These are phyloP conservation scores for Truncatella angustata DNA, from an alignment of 2,329 filamentous ascomycete genomes.

Conservation along the genomic window DNA sequence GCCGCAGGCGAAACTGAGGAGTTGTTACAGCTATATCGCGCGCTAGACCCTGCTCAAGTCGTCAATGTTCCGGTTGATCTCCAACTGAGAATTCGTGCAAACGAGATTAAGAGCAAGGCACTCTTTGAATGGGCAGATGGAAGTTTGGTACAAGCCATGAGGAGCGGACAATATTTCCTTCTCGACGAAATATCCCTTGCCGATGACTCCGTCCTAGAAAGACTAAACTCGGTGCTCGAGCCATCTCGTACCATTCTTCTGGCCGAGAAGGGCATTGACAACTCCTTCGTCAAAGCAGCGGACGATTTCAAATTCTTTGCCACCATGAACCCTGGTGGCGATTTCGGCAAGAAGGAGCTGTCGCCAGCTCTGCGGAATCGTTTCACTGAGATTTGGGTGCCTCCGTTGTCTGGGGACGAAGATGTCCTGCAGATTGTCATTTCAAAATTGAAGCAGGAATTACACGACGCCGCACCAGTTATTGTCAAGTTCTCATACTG, in stretches of 20 bases:
- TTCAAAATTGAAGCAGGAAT: constrained; percentile 63
- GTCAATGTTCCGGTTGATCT: constrained; percentile 47
- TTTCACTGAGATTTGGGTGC: constrained; percentile 99
- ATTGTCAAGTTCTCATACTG: constrained; percentile 89
- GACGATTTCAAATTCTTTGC: constrained; percentile 93
- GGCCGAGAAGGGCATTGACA: constrained; percentile 86
- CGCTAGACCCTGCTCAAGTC: constrained; percentile 42
- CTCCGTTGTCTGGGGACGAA: constrained; percentile 76
- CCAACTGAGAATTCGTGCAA: constrained; percentile 43
- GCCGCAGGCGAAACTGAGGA: constrained; percentile 46
- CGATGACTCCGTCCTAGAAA: constrained; percentile 94
- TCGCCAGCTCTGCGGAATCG: constrained; percentile 93
- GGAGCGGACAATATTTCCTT: constrained; percentile 82
- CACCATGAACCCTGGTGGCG: constrained; percentile 98
- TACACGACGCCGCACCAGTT: constrained; percentile 57
- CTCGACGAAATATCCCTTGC: constrained; percentile 97
- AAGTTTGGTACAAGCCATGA: constrained; percentile 92
- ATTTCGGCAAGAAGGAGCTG: constrained; percentile 96
- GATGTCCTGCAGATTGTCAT: constrained; percentile 86
- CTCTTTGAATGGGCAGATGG: constrained; percentile 97
- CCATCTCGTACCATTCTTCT: constrained; percentile 81
- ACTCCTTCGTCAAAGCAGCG: constrained; percentile 74
- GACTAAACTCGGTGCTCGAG: constrained; percentile 94
- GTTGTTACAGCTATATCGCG: constrained; percentile 59
- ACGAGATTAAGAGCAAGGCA: constrained; percentile 68